phyloP scores from a whole-genome alignment of 805 yeast species.

The Huiozyma naganishii region DNA sequence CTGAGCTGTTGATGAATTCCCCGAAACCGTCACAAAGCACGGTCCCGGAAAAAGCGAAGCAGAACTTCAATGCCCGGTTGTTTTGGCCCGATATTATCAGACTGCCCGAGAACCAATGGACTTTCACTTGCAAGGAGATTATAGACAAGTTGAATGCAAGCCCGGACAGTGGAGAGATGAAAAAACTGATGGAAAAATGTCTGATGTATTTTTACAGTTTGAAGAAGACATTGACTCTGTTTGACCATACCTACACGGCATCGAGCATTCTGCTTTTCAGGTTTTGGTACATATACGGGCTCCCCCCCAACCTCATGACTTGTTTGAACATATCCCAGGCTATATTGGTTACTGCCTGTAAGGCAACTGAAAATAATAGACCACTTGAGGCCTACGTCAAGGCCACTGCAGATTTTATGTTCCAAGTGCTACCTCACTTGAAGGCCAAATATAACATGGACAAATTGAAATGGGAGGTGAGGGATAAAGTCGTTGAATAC shows the following conservation, averaged over 20 bases:
- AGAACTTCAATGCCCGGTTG: constrained; percentile 18
- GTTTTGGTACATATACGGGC: constrained; percentile 25
- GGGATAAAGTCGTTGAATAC: constrained; percentile 25
- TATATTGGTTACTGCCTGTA: constrained; percentile 28
- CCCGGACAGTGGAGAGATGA: constrained; percentile 10
- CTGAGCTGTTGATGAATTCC: no score
- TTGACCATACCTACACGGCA: constrained; percentile 29
- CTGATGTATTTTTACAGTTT: constrained; percentile 27
- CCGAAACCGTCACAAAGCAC: background rate
- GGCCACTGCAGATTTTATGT: constrained; percentile 22
- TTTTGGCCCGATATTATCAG: constrained; percentile 29
- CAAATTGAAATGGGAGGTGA: constrained; percentile 28
- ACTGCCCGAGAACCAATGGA: constrained; percentile 25
- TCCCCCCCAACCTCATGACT: constrained; percentile 20
- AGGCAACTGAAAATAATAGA: constrained; percentile 28
- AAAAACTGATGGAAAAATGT: constrained; percentile 27
- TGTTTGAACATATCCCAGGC: constrained; percentile 27
- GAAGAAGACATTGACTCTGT: constrained; percentile 24
- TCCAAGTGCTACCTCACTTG: constrained; percentile 14
- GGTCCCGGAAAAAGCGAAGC: background rate
- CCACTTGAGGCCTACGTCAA: constrained; percentile 27
- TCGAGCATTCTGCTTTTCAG: constrained; percentile 27
- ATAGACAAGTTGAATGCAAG: constrained; percentile 20
- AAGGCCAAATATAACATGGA: constrained; percentile 21
- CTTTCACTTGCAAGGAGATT: constrained; percentile 20